Evolutionary conservation across 2,329 filamentous ascomycete species (phyloP).

Genomic region (Aureobasidium melanogenum): DNA sequence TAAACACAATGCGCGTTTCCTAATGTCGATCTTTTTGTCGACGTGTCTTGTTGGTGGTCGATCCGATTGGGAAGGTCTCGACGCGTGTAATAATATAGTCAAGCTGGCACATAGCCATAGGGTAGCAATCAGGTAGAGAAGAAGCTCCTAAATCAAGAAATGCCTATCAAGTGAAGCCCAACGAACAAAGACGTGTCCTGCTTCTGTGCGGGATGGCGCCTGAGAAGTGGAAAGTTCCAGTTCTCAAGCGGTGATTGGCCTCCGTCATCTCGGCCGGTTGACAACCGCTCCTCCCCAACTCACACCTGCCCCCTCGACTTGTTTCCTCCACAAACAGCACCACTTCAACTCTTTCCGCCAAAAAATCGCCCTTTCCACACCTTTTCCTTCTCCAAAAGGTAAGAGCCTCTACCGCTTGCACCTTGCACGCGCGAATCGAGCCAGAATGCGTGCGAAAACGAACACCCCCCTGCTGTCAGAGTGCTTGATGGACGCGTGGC

Average conservation of each 20-base stretch:
- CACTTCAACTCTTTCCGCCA: neutral
- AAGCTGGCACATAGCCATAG: neutral
- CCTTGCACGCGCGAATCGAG: neutral
- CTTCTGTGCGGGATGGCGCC: slow-evolving; percentile 3
- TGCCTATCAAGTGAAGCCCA: neutral
- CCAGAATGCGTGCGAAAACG: neutral
- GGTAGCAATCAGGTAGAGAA: neutral
- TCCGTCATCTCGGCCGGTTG: neutral
- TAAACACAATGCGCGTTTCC: slow-evolving; percentile 2
- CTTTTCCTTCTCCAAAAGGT: slow-evolving; percentile 4
- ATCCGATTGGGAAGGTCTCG: neutral
- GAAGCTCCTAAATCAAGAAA: neutral
- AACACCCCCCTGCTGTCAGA: slow-evolving; percentile 2
- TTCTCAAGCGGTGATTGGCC: slow-evolving; percentile 4
- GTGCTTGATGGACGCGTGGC: slow-evolving; percentile 6
- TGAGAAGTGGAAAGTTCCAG: neutral
- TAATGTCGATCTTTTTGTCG: neutral
- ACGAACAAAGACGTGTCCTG: slow-evolving; percentile 9
- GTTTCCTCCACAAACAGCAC: slow-evolving; percentile 4
- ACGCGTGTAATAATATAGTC: neutral
- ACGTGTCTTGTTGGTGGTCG: neutral
- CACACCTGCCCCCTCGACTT: slow-evolving; percentile 5
- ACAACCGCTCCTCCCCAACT: slow-evolving; percentile 7
- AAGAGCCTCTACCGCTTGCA: neutral
- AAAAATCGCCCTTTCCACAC: neutral